Evolutionary conservation across 1,284 basidiomycete species (phyloP).

Genomic region (Xerocomus minutiporus): DNA sequence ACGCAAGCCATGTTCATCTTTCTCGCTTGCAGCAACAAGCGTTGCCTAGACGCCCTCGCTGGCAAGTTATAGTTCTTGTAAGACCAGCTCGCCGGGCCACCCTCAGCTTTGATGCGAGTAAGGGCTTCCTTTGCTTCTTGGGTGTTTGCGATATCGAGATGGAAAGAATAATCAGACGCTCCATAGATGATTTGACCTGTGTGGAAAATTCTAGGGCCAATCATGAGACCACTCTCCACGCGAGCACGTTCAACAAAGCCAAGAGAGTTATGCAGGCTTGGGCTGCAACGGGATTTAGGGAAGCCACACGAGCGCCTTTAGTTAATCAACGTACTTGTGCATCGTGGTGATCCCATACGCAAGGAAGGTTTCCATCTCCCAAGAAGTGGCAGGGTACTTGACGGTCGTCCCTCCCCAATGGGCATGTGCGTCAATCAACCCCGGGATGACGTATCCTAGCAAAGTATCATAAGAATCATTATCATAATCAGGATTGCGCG

Average conservation of each 20-base stretch:
- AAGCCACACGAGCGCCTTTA: neutral
- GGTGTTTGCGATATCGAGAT: conserved; percentile 60
- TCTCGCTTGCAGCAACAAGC: conserved; percentile 55
- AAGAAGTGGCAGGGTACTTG: conserved; percentile 57
- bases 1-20: conserved; percentile 66
- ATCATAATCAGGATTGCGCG: neutral
- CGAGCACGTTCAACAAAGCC: conserved; percentile 62
- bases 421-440: conserved; percentile 71
- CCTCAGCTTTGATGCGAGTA: conserved; percentile 63
- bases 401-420: conserved; percentile 58
- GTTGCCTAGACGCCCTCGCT: conserved; percentile 63
- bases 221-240: conserved; percentile 59
- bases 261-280: conserved; percentile 56
- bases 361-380: conserved; percentile 71
- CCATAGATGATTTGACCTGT: conserved; percentile 66
- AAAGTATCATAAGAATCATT: conserved; percentile 2
- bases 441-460: conserved; percentile 61
- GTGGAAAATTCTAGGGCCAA: conserved; percentile 68
- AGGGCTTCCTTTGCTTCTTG: conserved; percentile 62
- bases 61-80: conserved; percentile 76
- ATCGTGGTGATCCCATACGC: conserved; percentile 74
- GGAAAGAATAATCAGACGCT: conserved; percentile 44
- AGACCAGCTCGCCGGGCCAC: conserved; percentile 61
- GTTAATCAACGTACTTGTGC: conserved; percentile 53
- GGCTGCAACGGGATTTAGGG: conserved; percentile 37